A percentile compares a stretch with the other conserved stretches of the same genome.
phyloP scores from a whole-genome alignment of 306 rosid genomes.

The Clitoria ternatea region DNA sequence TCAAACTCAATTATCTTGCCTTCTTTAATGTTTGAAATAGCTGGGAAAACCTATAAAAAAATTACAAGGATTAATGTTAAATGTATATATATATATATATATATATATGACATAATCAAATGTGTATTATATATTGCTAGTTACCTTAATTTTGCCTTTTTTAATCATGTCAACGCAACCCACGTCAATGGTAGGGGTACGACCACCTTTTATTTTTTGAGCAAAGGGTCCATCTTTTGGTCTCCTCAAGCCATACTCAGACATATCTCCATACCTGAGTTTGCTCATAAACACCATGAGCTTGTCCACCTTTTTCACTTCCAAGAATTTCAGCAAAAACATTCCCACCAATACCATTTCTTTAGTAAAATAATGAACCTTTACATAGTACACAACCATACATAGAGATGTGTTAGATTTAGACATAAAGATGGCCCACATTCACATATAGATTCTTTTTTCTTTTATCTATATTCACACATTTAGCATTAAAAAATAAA shows the following conservation, averaged over 20 bases:
- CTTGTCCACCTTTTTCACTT: constrained; percentile 33
- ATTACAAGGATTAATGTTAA: background rate
- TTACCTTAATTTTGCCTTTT: constrained; percentile 48
- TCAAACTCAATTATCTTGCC: constrained; percentile 31
- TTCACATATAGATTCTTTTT: background rate
- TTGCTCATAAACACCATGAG: constrained; percentile 27
- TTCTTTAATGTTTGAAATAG: constrained; percentile 20
- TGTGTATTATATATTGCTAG: background rate
- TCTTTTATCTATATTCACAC: background rate
- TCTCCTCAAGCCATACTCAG: constrained; percentile 40
- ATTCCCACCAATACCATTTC: constrained; percentile 55
- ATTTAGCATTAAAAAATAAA: background rate
- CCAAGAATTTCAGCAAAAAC: constrained; percentile 36
- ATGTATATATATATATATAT: too few species aligned
- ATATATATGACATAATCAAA: too few species aligned
- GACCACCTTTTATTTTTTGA: constrained; percentile 36
- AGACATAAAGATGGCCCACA: background rate
- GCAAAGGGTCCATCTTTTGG: constrained; percentile 55
- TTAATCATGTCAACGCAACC: constrained; percentile 40
- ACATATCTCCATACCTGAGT: constrained; percentile 37
- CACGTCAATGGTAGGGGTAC: constrained; percentile 63
- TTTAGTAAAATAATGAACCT: constrained; percentile 47
- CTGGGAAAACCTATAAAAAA: constrained; percentile 42
- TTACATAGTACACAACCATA: background rate
- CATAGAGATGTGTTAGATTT: background rate